Base-by-base conservation (phyloP, 2,329 filamentous ascomycete species). In the Myriosclerotinia curreyana region DNA sequence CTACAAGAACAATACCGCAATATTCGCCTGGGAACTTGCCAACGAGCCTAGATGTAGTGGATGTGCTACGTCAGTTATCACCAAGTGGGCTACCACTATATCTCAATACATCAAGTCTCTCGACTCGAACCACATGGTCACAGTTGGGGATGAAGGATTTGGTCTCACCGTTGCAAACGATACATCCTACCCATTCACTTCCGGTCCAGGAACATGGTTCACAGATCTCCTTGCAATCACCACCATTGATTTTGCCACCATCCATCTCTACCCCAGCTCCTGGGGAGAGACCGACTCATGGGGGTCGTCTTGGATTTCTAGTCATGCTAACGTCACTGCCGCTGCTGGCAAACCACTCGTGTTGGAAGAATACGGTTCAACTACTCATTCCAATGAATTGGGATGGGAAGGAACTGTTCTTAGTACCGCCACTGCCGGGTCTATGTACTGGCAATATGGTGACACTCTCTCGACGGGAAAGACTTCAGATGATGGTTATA, bases 21-120 rank as follows among this genome's bases (percentile, higher is more conserved):
- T 90, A 49, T 84, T 90, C 68, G 85, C 86, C 0, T 90, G 87
- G 87, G 87, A 90, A 70, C 77, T 90, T 1, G 84, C 80, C 60
- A 90, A 90, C 68, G 87, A 90, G 74, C 83, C 86, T n/a, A 79
- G 86, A 64, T 89, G 86, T 76, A 78, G 79, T 14, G 81, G 83
- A 14, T 90, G 87, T 72, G 76, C 77, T 42, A 82, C 84, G 0
- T 79, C 80, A 8, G 80, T 87, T 17, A 79, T 90, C 65, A 82
- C 80, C 48, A 77, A 82, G 52, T 90, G 87, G 88, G 84, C 84
- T 14, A 77, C 78, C 46, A 76, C 75, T 2, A 85, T 81, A 0
- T 85, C 82, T 38, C 76, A 79, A 8, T 90, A 87, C 72, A 83
- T 90, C 75, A 89, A 89, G 74, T 81, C 78, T 8, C 77, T 89